phyloP scores from a whole-genome alignment of 2,329 filamentous ascomycete species.

The Tolypocladium amazonense region DNA sequence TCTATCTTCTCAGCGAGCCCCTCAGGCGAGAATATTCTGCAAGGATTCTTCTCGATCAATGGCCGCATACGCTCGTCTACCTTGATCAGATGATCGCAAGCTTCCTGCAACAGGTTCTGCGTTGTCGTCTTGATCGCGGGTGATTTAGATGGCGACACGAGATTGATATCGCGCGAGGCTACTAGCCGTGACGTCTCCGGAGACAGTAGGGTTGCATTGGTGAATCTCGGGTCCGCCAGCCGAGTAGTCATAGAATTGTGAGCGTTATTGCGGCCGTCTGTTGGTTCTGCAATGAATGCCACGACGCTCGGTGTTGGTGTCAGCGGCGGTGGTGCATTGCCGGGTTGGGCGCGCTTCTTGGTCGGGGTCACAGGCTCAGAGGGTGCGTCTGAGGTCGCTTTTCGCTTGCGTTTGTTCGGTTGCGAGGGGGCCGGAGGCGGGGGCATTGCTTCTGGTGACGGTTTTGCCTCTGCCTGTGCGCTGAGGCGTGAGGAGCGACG shows the following conservation, averaged over 20 bases:
- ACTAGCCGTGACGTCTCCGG: conserved; percentile 57
- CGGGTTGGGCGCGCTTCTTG: conserved; percentile 18
- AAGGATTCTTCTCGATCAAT: conserved; percentile 65
- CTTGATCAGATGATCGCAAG: conserved; percentile 61
- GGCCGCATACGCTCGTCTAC: conserved; percentile 62
- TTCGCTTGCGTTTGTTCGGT: conserved; percentile 23
- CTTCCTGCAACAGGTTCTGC: conserved; percentile 62
- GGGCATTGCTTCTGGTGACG: conserved; percentile 7
- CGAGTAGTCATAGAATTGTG: conserved; percentile 34
- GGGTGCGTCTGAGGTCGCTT: conserved; percentile 10
- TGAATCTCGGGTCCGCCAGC: conserved; percentile 51
- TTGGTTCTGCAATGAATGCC: conserved; percentile 24
- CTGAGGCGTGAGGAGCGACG: conserved; percentile 31
- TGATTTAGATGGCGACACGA: conserved; percentile 33
- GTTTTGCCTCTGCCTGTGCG: conserved; percentile 11
- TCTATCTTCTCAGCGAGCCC: conserved; percentile 79
- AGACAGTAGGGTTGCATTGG: conserved; percentile 63
- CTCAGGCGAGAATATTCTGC: conserved; percentile 68
- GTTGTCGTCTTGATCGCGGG: conserved; percentile 41
- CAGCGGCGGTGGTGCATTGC: conserved; percentile 20
- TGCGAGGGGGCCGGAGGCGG: conserved; percentile 8
- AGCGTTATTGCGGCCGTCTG: conserved; percentile 23
- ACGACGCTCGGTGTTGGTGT: conserved; percentile 38
- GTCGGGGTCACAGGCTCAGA: conserved; percentile 17
- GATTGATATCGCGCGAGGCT: conserved; percentile 34